Base-by-base conservation (phyloP, 768 basidiomycete genomes). In the Mrakia frigida region DNA sequence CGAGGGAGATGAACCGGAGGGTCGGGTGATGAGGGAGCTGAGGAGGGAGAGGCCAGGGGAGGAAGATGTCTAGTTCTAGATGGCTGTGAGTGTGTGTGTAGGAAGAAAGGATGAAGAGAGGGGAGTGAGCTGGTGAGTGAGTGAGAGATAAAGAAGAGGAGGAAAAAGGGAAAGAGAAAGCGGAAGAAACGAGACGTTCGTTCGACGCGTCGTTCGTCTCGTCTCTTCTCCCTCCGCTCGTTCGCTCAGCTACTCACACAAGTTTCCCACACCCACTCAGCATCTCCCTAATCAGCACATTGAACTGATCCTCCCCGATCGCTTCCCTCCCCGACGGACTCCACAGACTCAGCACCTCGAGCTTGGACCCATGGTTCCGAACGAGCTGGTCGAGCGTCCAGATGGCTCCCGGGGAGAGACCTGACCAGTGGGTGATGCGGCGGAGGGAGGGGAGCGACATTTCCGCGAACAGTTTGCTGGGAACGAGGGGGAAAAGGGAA, bases 21-120 rank as follows among this genome's bases (percentile, higher is more conserved):
- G 69, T 33, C 14, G 28, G 16, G 25, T 75, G 74, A 10, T 69
- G 74, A 14, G 68, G 13, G 18, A 61, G 39, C 33, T n/a, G 3
- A 11, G 10, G 23, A 4, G 74, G 74, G 13, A 75, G 13, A 9
- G 74, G 74, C 23, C 59, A 56, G 28, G 74, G 56, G 33, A 46
- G 52, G 67, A 70, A 75, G 31, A 75, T 60, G 69, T 75, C 74
- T 28, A 75, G 74, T 50, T 75, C 74, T 28, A 75, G 74, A 39
- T 60, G 28, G 7, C 74, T 75, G 67, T 9, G 41, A 21, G 31
- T 13, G 65, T 61, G 16, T 23, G 21, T 28, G 14, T 13, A 25
- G 21, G 10, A 35, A 52, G n/a, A 7, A 28, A 25, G 53, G 60
- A 33, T 7, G 37, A 7, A 37, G 61, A 6, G 6, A 35, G 33